These are phyloP conservation scores for Colletotrichum spaethianum DNA, from an alignment of 2,329 filamentous ascomycete species.

Conservation along the genomic window DNA sequence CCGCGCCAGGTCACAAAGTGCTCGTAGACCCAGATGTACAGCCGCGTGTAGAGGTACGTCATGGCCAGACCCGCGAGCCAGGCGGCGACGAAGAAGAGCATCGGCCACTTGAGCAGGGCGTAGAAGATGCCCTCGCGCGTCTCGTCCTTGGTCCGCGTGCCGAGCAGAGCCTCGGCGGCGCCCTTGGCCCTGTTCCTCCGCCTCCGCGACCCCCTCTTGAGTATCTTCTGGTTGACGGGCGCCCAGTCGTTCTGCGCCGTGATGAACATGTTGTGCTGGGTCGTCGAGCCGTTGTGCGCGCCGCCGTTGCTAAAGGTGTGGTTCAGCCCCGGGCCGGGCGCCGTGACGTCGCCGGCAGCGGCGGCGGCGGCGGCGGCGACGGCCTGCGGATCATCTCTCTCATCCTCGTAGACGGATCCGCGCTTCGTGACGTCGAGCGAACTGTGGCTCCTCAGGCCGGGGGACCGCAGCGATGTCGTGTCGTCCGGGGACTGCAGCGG, in stretches of 20 bases:
- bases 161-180: conserved; percentile 57
- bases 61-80: conserved; percentile 84
- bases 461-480: conserved; percentile 56
- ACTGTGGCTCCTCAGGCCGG: conserved; percentile 56
- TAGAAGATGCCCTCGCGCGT: conserved; percentile 96
- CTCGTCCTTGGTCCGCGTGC: conserved; percentile 84
- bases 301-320: conserved; percentile 29
- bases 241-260: conserved; percentile 97
- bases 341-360: conserved; percentile 54
- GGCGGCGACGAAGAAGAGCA: conserved; percentile 82
- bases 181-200: conserved; percentile 57
- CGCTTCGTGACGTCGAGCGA: conserved; percentile 60
- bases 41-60: conserved; percentile 83
- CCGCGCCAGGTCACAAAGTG: conserved; percentile 93
- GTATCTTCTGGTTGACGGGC: conserved; percentile 82
- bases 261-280: conserved; percentile 73
- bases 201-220: conserved; percentile 52
- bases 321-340: conserved; percentile 29
- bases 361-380: conserved; percentile 56
- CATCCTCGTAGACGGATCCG: conserved; percentile 50
- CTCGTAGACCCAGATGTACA: conserved; percentile 95
- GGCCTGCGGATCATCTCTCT: conserved; percentile 53
- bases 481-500: conserved; percentile 75
- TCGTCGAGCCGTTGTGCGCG: conserved; percentile 42
- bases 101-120: conserved; percentile 89